Conservation (phyloP, 2,329 filamentous ascomycete species). For the Hymenotorrendiella dingleyae region DNA sequence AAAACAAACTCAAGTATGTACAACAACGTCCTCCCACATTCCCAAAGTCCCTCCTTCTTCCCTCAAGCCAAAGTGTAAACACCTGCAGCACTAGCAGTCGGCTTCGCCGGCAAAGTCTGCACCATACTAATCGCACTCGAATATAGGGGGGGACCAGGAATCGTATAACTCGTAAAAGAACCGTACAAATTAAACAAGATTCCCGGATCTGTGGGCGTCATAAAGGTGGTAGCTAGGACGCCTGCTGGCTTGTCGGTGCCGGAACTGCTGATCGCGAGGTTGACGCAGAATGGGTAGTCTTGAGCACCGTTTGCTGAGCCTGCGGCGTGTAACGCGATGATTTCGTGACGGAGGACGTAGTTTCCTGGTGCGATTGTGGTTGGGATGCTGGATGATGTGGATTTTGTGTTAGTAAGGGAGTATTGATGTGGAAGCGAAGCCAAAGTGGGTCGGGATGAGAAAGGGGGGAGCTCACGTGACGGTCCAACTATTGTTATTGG, state of each 20-base stretch:
- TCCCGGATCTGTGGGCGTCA: slow-evolving; percentile 37
- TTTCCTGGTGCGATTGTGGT: slow-evolving; percentile 38
- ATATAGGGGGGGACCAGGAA: slow-evolving; percentile 33
- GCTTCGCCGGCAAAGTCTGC: slow-evolving; percentile 17
- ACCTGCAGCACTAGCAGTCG: slow-evolving; percentile 18
- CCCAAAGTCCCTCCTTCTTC: background rate
- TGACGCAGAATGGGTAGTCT: slow-evolving; percentile 46
- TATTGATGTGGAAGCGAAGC: no score
- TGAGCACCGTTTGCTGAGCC: slow-evolving; percentile 37
- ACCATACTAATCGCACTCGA: slow-evolving; percentile 14
- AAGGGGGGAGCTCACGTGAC: no score
- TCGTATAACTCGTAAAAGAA: slow-evolving; percentile 27
- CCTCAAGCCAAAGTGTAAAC: slow-evolving; percentile 11
- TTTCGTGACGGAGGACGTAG: slow-evolving; percentile 47
- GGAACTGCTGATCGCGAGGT: slow-evolving; percentile 39
- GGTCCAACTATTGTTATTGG: slow-evolving; percentile 47
- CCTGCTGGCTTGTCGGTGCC: slow-evolving; percentile 36
- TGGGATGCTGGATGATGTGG: no score
- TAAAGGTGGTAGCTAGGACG: slow-evolving; percentile 35
- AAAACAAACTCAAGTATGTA: background rate
- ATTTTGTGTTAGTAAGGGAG: no score
- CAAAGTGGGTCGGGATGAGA: no score
- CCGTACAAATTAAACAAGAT: slow-evolving; percentile 37
- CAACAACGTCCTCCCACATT: background rate
- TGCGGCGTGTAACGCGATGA: slow-evolving; percentile 27